Evolutionary conservation across 2,329 filamentous ascomycete genomes (phyloP).

Genomic region (Xylariaceae sp.): DNA sequence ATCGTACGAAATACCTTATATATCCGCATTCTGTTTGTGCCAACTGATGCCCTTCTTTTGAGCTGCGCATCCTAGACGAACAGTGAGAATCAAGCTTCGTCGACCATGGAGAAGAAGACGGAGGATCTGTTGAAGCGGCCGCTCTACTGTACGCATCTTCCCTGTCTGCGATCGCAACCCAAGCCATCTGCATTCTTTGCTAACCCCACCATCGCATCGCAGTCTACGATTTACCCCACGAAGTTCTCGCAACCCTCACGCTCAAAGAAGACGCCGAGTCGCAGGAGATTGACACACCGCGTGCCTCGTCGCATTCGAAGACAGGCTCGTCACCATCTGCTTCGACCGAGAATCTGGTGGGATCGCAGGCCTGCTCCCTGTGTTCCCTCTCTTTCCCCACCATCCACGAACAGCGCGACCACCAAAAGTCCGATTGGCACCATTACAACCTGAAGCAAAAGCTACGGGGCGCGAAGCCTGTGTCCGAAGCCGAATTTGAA

Average conservation of each 20-base stretch:
- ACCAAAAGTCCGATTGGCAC: constrained; percentile 87
- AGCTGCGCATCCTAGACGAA: background rate
- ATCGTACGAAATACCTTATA: background rate
- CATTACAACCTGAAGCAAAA: constrained; percentile 94
- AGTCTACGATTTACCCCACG: constrained; percentile 80
- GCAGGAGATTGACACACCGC: constrained; percentile 27
- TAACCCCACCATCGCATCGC: constrained; percentile 8
- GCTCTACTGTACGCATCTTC: constrained; percentile 41
- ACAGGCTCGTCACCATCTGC: constrained; percentile 18
- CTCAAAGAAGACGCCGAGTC: constrained; percentile 46
- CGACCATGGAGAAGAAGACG: constrained; percentile 36
- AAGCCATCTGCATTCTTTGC: background rate
- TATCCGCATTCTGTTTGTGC: background rate
- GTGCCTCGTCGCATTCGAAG: constrained; percentile 23
- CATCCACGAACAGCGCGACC: constrained; percentile 76
- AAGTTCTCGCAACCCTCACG: constrained; percentile 66
- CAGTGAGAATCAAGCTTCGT: constrained; percentile 1
- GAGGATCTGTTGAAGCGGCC: constrained; percentile 48
- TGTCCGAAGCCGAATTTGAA: constrained; percentile 81
- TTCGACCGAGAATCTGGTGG: constrained; percentile 43
- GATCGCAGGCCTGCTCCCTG: constrained; percentile 74
- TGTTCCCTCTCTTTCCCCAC: constrained; percentile 70
- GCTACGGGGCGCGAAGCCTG: constrained; percentile 65
- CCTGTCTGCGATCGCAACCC: background rate
- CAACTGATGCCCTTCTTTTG: background rate